Base-by-base conservation (phyloP, 768 basidiomycete species). In the Psilocybe subaeruginosa region DNA sequence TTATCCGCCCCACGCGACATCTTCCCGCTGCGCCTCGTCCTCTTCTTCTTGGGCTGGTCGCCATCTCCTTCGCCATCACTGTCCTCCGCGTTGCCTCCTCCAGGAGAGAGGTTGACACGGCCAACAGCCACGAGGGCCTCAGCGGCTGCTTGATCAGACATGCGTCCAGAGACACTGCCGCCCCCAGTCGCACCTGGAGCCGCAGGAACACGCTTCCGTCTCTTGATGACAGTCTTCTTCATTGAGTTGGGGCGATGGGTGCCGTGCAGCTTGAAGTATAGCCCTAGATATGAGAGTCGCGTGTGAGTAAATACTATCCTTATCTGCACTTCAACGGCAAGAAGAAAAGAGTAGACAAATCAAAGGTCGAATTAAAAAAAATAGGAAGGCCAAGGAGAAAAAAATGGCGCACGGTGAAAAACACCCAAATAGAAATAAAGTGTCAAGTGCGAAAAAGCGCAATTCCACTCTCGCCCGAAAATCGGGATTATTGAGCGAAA, bases 221-320 rank as follows among this genome's bases (percentile, higher is more conserved):
- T 86, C 79, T 99, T 99, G 84, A 99, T 99, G 67, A 97, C 94
- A 3, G 93, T 92, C 81, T 99, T 98, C 78, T 97, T 99, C 95
- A 99, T 97, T 64, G 95, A 93, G 65, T 95, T 96, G 41, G 97
- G 97, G 39, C 97, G 88, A 69, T 98, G 95, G 2, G 93, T 93
- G 51, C 95, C 95, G 78, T 99, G 97, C 11, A 99, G 84, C 77
- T 99, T 99, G 83, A 94, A 97, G 79, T 99, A 99, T 8, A 99
- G 85, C 58, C 97, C 97, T 98, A 64, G 23, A 58, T 70, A 56
- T 63, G 41, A 43, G n/a, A 14, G n/a, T 43, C 14, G 8, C 14
- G 41, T 16, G 41, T 43, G 41, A 43, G 41, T n/a, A 12, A 23
- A 43, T 14, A 16, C 14, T 43, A 51, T 8, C 41, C 41, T 43